Evolutionary conservation across 352 stramenopile species (phyloP).

Genomic region (Phytophthora constricta): DNA sequence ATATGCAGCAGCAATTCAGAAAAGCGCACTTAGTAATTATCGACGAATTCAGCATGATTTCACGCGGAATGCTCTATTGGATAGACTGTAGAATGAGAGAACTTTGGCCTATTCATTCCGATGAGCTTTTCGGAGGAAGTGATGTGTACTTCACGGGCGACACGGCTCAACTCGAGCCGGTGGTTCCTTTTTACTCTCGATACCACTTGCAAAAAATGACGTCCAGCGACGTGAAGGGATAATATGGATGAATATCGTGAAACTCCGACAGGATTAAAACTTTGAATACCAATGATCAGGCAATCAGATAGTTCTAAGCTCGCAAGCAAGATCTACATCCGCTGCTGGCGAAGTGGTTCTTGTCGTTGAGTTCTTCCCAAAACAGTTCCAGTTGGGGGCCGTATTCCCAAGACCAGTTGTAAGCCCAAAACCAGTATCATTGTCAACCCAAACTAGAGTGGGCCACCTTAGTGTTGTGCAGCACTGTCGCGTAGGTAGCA

Average conservation of each 20-base stretch:
- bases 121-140: neutral
- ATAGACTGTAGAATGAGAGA: neutral
- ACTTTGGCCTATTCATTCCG: neutral
- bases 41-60: constrained; percentile 1
- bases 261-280: too few species aligned
- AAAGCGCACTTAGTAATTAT: neutral
- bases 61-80: neutral
- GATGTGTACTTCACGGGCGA: neutral
- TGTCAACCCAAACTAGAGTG: too few species aligned
- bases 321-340: too few species aligned
- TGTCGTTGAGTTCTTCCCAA: too few species aligned
- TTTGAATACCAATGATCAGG: too few species aligned
- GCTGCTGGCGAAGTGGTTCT: too few species aligned
- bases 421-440: too few species aligned
- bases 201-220: neutral
- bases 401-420: too few species aligned
- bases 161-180: neutral
- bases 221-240: neutral
- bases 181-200: neutral
- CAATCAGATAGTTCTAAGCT: too few species aligned
- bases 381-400: too few species aligned
- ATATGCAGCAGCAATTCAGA: neutral
- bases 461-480: too few species aligned
- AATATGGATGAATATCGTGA: neutral
- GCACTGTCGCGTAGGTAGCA: too few species aligned